Evolutionary conservation across 2,329 filamentous ascomycete species (phyloP).

Genomic region (Talaromyces sp.): DNA sequence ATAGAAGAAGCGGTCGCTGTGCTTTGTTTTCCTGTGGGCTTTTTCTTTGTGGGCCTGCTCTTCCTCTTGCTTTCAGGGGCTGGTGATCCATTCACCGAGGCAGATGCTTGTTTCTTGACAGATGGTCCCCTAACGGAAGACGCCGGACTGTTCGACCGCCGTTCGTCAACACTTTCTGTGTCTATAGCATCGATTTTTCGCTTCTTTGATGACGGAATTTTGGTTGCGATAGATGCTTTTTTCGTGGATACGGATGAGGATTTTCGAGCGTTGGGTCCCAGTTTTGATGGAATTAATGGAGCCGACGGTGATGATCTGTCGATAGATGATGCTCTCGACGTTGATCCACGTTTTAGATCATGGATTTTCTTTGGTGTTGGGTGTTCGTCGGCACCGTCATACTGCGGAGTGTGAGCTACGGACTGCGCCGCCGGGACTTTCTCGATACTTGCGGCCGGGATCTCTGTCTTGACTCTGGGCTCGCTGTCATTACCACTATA

Average conservation of each 20-base stretch:
- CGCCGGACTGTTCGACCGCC: constrained; percentile 38
- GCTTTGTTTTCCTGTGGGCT: constrained; percentile 18
- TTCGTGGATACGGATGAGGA: constrained; percentile 29
- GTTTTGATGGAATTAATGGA: constrained; percentile 37
- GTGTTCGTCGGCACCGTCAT: constrained; percentile 22
- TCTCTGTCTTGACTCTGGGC: constrained; percentile 34
- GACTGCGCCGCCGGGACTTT: constrained; percentile 27
- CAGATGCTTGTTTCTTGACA: constrained; percentile 35
- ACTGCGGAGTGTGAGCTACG: constrained; percentile 16
- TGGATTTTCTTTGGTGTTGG: constrained; percentile 38
- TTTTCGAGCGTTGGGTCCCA: constrained; percentile 29
- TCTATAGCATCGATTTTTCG: constrained; percentile 38
- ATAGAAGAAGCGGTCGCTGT: constrained; percentile 17
- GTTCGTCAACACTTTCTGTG: constrained; percentile 30
- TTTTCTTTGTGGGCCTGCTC: constrained; percentile 9
- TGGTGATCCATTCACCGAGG: constrained; percentile 37
- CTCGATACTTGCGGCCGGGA: constrained; percentile 25
- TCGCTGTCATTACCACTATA: constrained; percentile 2
- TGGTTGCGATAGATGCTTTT: constrained; percentile 31
- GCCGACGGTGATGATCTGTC: constrained; percentile 35
- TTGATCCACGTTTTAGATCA: constrained; percentile 33
- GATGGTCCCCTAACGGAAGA: constrained; percentile 34
- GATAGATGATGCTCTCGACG: constrained; percentile 35
- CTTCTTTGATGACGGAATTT: constrained; percentile 37
- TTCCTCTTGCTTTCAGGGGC: constrained; percentile 30